A percentile compares a stretch with the other conserved stretches of the same genome.
Conservation (phyloP, 164 flowering plant species). For the grape (Vitis vinifera) region DNA sequence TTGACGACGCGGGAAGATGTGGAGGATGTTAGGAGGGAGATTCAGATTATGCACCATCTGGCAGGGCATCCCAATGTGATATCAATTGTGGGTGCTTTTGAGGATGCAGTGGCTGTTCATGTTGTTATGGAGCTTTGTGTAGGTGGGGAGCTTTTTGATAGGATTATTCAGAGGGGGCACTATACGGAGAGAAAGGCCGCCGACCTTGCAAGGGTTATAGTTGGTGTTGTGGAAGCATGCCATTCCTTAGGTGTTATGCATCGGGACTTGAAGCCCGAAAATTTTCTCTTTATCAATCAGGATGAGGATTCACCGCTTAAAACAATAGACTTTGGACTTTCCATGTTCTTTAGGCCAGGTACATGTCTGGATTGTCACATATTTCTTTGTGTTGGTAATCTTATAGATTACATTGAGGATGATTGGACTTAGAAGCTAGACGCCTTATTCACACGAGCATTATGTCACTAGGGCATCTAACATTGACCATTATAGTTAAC, state of each 20-base stretch:
- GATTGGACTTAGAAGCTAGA: no score
- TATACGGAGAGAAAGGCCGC: slow-evolving; percentile 74
- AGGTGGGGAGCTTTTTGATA: slow-evolving; percentile 81
- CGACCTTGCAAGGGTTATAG: slow-evolving; percentile 59
- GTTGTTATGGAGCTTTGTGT: slow-evolving; percentile 78
- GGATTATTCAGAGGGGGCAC: slow-evolving; percentile 74
- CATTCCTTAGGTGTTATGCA: slow-evolving; percentile 83
- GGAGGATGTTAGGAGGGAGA: slow-evolving; percentile 80
- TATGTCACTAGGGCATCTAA: no score
- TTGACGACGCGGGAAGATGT: slow-evolving; percentile 59
- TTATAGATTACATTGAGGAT: neutral
- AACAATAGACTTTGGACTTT: slow-evolving; percentile 73
- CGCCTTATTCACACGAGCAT: no score
- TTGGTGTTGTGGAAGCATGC: slow-evolving; percentile 69
- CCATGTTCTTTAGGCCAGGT: slow-evolving; percentile 76
- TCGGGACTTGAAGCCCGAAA: slow-evolving; percentile 76
- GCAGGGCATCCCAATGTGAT: slow-evolving; percentile 69
- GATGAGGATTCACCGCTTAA: slow-evolving; percentile 64
- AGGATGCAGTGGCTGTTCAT: slow-evolving; percentile 76
- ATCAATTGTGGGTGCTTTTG: slow-evolving; percentile 58
- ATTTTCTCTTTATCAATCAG: slow-evolving; percentile 57
- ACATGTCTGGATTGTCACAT: neutral
- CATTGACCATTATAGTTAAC: no score
- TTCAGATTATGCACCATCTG: slow-evolving; percentile 83
- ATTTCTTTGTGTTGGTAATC: neutral